Evolutionary conservation across 106 monocot species (phyloP).

Genomic region (Allium sativum): DNA sequence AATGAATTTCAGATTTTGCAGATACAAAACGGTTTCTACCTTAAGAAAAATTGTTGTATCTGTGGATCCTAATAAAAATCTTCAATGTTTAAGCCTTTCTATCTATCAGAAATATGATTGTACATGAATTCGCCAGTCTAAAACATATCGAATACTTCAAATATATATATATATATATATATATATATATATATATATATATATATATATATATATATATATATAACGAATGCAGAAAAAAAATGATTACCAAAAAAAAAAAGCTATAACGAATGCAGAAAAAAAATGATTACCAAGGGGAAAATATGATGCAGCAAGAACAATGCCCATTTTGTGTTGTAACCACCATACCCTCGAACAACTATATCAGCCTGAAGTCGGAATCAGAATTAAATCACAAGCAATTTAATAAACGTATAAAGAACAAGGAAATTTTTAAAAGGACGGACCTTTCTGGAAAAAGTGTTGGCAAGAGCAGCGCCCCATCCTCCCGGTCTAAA

Average conservation of each 20-base stretch:
- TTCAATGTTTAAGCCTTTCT: neutral
- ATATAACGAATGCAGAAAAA: no score
- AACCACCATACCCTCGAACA: constrained; percentile 91
- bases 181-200: no score
- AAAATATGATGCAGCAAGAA: constrained; percentile 71
- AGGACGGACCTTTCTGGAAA: constrained; percentile 66
- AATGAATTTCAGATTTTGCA: no score
- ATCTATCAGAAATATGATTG: neutral
- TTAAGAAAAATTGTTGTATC: no score
- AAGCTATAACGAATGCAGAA: no score
- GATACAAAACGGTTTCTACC: no score
- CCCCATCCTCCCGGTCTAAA: constrained; percentile 82
- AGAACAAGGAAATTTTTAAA: neutral
- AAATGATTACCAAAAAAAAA: neutral
- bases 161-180: no score
- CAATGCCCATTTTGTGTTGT: constrained; percentile 87
- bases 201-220: neutral
- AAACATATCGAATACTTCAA: neutral
- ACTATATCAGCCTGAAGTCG: constrained; percentile 72
- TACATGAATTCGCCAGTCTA: neutral
- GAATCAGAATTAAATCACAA: neutral
- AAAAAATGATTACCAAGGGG: constrained; percentile 40
- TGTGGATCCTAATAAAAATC: neutral
- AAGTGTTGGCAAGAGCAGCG: constrained; percentile 73
- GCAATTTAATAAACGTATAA: neutral